Evolutionary conservation across 2,329 filamentous ascomycete species (phyloP).

Genomic region (Dactylonectria estremocensis): DNA sequence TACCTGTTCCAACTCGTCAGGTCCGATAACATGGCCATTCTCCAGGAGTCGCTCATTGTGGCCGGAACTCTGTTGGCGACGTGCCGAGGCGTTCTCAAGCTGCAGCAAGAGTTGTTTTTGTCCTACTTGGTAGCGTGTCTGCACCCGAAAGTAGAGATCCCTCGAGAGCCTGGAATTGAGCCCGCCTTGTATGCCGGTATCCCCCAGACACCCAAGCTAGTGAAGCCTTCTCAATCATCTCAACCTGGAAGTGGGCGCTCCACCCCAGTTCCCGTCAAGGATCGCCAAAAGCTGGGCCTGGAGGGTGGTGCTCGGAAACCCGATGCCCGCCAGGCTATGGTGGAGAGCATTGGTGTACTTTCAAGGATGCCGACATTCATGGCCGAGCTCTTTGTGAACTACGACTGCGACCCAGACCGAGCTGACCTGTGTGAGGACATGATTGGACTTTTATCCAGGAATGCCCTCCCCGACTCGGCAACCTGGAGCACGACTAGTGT

Average conservation of each 20-base stretch:
- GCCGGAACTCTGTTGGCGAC: constrained; percentile 92
- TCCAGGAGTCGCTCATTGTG: constrained; percentile 93
- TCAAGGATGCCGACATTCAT: constrained; percentile 95
- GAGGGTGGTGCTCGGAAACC: constrained; percentile 94
- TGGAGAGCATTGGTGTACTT: constrained; percentile 93
- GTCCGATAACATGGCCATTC: constrained; percentile 95
- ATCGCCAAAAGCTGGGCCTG: constrained; percentile 91
- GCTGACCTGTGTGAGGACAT: constrained; percentile 96
- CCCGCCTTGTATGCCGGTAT: constrained; percentile 93
- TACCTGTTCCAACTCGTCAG: constrained; percentile 96
- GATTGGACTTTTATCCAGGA: constrained; percentile 91
- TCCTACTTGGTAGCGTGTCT: constrained; percentile 95
- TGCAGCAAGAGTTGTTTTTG: constrained; percentile 96
- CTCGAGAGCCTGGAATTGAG: constrained; percentile 90
- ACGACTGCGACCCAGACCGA: constrained; percentile 94
- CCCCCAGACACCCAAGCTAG: constrained; percentile 89
- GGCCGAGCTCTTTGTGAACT: constrained; percentile 96
- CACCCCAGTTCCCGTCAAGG: constrained; percentile 92
- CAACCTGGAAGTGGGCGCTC: constrained; percentile 84
- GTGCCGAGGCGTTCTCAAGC: constrained; percentile 89
- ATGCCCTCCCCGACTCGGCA: constrained; percentile 95
- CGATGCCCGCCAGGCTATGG: constrained; percentile 97
- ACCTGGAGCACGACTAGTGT: constrained; percentile 99
- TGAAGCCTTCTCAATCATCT: constrained; percentile 79
- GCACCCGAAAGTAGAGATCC: constrained; percentile 94